Base-by-base conservation (phyloP, 1,284 basidiomycete genomes). In the Cutaneotrichosporon cyanovorans region DNA sequence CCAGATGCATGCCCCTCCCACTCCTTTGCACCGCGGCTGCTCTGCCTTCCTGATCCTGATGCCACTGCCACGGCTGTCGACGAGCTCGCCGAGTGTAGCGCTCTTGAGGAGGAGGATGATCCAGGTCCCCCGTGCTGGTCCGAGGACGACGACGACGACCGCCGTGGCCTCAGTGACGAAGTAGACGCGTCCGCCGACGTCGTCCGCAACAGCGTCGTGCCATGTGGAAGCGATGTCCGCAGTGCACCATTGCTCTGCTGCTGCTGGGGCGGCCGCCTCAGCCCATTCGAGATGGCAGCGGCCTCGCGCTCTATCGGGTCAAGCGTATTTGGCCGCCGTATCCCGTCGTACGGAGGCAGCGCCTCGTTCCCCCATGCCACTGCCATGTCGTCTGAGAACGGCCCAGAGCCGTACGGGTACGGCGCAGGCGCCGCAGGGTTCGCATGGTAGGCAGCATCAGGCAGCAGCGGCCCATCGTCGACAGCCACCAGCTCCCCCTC, bases 301-400 rank as follows among this genome's bases (percentile, higher is more conserved):
- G 40, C 40, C 15, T 28, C 19, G 41, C 20, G 35, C 28, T 43
- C 35, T 10, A 48, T 19, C 15, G 35, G 36, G 22, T 34, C 37
- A 9, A 44, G 28, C 8, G 32, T 16, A 15, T 34, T 16, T 8
- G 14, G 32, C 6, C 32, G 32, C 9, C 32, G 32, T 6, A 16
- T 14, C 9, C 32, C 32, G 15, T 62, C 63, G 32, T 69, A 69
- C 1, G 67, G 66, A n/a, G 67, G 67, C 19, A 68, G 48, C 1
- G 51, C 47, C 37, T 69, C 66, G 20, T 46, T 48, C 20, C 46
- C 49, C 51, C 55, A 59, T 9, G 42, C 33, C 16, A 49, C 22
- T 4, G 48, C 50, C 18, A 49, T 45, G 22, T 56, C 53, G 34
- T 58, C 59, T 2, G 43, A 37, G 30, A 53, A 61, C 2, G 55